Evolutionary conservation across 2,329 filamentous ascomycete genomes (phyloP).

Genomic region (Claviceps digitariae): DNA sequence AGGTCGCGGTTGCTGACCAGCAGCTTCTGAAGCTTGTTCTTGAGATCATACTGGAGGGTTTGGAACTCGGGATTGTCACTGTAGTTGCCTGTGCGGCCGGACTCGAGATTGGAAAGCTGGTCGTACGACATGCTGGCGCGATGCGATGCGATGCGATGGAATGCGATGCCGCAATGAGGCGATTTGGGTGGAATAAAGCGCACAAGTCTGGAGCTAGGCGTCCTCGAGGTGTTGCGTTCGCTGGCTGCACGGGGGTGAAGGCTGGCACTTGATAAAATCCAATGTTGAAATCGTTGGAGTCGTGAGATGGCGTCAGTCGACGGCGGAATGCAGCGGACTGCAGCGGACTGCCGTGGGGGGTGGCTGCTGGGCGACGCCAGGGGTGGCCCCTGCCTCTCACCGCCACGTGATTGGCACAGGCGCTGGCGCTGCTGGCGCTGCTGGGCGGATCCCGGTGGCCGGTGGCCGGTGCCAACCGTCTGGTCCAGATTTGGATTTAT

Average conservation of each 20-base stretch:
- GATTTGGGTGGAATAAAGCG: background rate
- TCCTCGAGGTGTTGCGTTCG: background rate
- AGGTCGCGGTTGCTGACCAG: conserved; percentile 80
- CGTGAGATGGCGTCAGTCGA: background rate
- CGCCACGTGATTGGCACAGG: conserved; percentile 16
- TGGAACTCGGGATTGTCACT: conserved; percentile 88
- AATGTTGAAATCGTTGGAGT: background rate
- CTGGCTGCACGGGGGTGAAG: background rate
- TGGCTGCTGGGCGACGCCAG: background rate
- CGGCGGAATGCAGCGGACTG: too few relatives aligned
- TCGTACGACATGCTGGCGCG: conserved; percentile 68
- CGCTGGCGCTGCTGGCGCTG: too few relatives aligned
- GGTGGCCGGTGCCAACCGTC: background rate
- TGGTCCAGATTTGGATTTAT: background rate
- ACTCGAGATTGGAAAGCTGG: conserved; percentile 70
- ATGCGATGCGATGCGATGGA: background rate
- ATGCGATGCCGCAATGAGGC: too few relatives aligned
- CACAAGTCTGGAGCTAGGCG: background rate
- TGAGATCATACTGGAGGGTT: conserved; percentile 66
- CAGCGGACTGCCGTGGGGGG: background rate
- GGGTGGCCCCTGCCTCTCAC: conserved; percentile 6
- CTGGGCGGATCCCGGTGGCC: conserved; percentile 3
- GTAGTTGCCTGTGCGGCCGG: conserved; percentile 65
- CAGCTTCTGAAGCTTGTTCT: conserved; percentile 77
- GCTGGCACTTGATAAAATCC: background rate